A percentile compares a stretch with the other conserved stretches of the same genome.
Evolutionary conservation across 148 eudicot species (phyloP).

Genomic region (Amaranthus cruentus): DNA sequence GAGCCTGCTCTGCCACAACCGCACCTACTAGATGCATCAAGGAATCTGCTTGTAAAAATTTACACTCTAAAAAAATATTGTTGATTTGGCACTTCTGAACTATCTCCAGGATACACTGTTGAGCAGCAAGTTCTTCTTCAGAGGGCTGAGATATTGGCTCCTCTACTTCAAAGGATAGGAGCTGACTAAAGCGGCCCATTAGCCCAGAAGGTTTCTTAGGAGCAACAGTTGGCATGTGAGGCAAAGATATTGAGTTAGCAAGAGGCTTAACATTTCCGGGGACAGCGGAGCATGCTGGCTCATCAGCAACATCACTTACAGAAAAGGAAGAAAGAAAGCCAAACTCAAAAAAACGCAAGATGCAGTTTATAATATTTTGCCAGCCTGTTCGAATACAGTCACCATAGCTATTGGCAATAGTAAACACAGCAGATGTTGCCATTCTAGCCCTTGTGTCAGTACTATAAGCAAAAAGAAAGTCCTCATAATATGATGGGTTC

Average conservation of each 20-base stretch:
- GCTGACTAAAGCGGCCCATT: conserved; percentile 85
- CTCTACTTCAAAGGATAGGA: conserved; percentile 77
- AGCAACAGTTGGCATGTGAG: conserved; percentile 45
- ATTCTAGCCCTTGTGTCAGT: conserved; percentile 73
- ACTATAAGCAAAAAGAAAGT: conserved; percentile 70
- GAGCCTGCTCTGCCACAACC: conserved; percentile 62
- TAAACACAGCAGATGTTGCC: conserved; percentile 79
- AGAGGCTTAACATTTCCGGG: conserved; percentile 39
- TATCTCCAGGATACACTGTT: conserved; percentile 67
- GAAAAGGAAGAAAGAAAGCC: conserved; percentile 80
- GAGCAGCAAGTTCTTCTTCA: conserved; percentile 79
- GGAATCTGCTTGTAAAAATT: conserved; percentile 89
- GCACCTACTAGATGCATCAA: conserved; percentile 74
- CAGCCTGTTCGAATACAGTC: conserved; percentile 77
- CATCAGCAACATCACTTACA: conserved; percentile 74
- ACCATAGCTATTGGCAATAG: conserved; percentile 74
- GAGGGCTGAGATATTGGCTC: conserved; percentile 76
- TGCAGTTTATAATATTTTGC: conserved; percentile 75
- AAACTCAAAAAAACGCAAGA: conserved; percentile 66
- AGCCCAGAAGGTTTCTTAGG: conserved; percentile 77
- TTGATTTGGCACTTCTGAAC: conserved; percentile 79
- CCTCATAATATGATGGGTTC: conserved; percentile 61
- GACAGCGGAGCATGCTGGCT: conserved; percentile 40
- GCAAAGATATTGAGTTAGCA: conserved; percentile 40
- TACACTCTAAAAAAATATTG: conserved; percentile 79